phyloP scores from a whole-genome alignment of 2,329 filamentous ascomycete species.

The Xylariales sp. region DNA sequence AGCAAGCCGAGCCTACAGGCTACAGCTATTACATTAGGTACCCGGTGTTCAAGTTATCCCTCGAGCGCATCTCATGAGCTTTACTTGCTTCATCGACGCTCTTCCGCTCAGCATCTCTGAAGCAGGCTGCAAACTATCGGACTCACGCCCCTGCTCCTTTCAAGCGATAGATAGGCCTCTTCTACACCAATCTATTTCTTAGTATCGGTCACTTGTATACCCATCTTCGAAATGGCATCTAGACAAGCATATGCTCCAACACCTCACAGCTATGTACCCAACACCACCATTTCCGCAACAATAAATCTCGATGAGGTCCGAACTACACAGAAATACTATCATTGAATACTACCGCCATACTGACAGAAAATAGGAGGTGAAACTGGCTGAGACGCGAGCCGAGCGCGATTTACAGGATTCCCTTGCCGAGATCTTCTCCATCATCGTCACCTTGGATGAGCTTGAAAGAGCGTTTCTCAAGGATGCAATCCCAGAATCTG shows the following conservation, averaged over 20 bases:
- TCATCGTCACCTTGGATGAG: conserved; percentile 94
- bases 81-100: neutral
- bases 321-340: neutral
- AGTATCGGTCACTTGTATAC: conserved; percentile 3
- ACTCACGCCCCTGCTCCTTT: neutral
- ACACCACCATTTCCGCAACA: conserved; percentile 82
- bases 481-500: conserved; percentile 88
- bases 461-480: conserved; percentile 97
- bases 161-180: no score
- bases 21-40: neutral
- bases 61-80: conserved; percentile 1
- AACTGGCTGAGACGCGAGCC: conserved; percentile 84
- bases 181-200: no score
- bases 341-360: neutral
- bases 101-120: neutral
- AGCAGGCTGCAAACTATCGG: neutral
- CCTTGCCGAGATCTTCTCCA: conserved; percentile 96
- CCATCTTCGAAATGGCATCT: conserved; percentile 58
- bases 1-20: neutral
- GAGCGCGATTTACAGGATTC: conserved; percentile 96
- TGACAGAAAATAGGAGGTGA: conserved; percentile 77
- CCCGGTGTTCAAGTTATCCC: neutral
- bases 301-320: conserved; percentile 92
- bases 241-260: conserved; percentile 86
- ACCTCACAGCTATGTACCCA: conserved; percentile 91